These are phyloP conservation scores for Lactarius pseudohatsudake DNA, from an alignment of 768 basidiomycete species.

Conservation along the genomic window DNA sequence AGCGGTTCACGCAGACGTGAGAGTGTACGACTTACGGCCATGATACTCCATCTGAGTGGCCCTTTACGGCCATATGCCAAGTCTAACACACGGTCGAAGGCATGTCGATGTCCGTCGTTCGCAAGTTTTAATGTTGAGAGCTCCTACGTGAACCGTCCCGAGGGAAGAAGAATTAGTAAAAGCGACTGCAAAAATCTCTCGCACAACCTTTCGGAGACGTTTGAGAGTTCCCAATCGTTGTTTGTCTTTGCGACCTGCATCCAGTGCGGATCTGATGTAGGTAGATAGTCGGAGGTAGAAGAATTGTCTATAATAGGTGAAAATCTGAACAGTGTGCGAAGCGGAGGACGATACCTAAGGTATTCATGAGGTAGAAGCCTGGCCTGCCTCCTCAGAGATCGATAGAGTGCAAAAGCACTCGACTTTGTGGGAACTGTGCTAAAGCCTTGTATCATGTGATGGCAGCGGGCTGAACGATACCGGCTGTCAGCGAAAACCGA, in stretches of 20 bases:
- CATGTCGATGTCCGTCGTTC: conserved; percentile 47
- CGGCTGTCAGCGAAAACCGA: neutral
- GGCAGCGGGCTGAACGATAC: neutral
- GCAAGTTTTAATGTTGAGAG: conserved; percentile 53
- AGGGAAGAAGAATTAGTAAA: conserved; percentile 4
- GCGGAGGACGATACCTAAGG: conserved; percentile 41
- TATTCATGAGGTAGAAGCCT: conserved; percentile 46
- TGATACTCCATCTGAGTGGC: conserved; percentile 63
- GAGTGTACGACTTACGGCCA: conserved; percentile 49
- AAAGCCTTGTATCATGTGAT: neutral
- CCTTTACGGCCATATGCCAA: conserved; percentile 78
- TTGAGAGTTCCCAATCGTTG: conserved; percentile 45
- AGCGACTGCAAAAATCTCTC: neutral
- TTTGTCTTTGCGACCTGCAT: conserved; percentile 34
- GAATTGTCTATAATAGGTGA: conserved; percentile 50
- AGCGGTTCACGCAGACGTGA: conserved; percentile 2
- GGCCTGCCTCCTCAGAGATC: conserved; percentile 43
- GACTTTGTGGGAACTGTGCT: conserved; percentile 8
- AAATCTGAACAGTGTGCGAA: neutral
- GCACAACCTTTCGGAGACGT: conserved; percentile 51
- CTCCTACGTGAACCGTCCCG: conserved; percentile 42
- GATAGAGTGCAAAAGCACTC: conserved; percentile 38
- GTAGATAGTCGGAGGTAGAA: conserved; percentile 59
- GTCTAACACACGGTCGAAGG: conserved; percentile 60
- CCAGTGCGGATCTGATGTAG: conserved; percentile 52